phyloP scores from a whole-genome alignment of 345 rosid genomes.

The Erodium maritimum region DNA sequence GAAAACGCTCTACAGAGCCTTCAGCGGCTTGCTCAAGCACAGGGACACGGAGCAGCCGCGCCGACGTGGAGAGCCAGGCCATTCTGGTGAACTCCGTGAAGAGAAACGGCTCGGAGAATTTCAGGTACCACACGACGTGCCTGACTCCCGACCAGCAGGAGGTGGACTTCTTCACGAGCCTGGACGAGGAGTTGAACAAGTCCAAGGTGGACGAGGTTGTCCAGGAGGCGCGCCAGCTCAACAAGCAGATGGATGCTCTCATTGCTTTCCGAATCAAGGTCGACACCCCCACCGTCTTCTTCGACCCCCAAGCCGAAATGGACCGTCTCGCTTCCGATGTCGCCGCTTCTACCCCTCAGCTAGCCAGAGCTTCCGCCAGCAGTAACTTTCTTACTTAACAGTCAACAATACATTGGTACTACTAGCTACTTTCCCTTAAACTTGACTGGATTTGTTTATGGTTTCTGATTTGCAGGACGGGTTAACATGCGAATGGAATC shows the following conservation, averaged over 20 bases:
- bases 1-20: background rate
- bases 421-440: too few relatives aligned
- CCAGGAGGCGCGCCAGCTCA: background rate
- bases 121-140: background rate
- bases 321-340: background rate
- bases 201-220: background rate
- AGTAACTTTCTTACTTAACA: background rate
- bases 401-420: too few relatives aligned
- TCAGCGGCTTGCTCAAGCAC: background rate
- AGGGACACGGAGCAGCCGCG: background rate
- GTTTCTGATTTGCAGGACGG: background rate
- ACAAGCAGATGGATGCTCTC: background rate
- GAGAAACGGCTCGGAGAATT: slow-evolving; percentile 10
- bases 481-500: background rate
- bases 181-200: background rate
- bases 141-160: background rate
- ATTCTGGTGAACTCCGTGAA: background rate
- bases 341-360: background rate
- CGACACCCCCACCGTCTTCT: background rate
- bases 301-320: background rate
- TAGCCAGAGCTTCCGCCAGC: background rate
- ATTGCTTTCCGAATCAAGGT: background rate
- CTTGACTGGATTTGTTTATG: too few relatives aligned
- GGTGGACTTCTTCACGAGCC: background rate
- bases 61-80: background rate